Percentiles rank a stretch among this genome's conserved stretches.
Conservation (phyloP, 345 rosid species). For the Carallia pectinifolia region DNA sequence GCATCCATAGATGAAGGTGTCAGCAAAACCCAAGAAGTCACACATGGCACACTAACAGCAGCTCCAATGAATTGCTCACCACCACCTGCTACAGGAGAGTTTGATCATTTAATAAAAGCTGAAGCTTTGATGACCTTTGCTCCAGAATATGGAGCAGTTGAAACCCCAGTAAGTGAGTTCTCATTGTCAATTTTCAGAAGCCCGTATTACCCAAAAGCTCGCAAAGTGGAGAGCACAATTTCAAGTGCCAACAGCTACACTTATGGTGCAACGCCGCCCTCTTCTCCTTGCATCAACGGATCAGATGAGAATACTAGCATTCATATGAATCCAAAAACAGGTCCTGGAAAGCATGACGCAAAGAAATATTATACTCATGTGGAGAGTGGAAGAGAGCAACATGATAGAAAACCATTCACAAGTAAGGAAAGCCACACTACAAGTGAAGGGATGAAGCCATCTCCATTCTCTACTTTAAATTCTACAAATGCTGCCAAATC, state of each 20-base stretch:
- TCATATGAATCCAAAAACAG: slow-evolving; percentile 44
- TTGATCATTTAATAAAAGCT: slow-evolving; percentile 88
- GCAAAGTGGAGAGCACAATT: slow-evolving; percentile 60
- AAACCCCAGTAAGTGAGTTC: slow-evolving; percentile 61
- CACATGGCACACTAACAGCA: slow-evolving; percentile 44
- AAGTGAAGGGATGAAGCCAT: slow-evolving; percentile 45
- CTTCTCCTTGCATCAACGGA: slow-evolving; percentile 58
- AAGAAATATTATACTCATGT: slow-evolving; percentile 69
- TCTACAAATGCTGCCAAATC: slow-evolving; percentile 52
- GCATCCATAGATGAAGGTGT: slow-evolving; percentile 53
- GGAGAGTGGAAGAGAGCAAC: slow-evolving; percentile 53
- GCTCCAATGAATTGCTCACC: slow-evolving; percentile 48
- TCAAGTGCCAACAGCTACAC: slow-evolving; percentile 64
- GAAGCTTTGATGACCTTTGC: slow-evolving; percentile 97
- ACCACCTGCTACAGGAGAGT: slow-evolving; percentile 57
- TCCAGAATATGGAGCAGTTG: slow-evolving; percentile 94
- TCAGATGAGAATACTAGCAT: slow-evolving; percentile 57
- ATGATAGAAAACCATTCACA: slow-evolving; percentile 40
- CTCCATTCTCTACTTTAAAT: slow-evolving; percentile 54
- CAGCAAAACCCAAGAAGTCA: slow-evolving; percentile 67
- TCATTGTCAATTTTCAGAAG: slow-evolving; percentile 65
- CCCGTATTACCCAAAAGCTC: slow-evolving; percentile 85
- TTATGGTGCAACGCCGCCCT: slow-evolving; percentile 84
- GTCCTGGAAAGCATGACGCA: slow-evolving; percentile 42
- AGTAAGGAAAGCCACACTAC: slow-evolving; percentile 41